phyloP scores from a whole-genome alignment of 192 early-diverging fungal species.

The Coemansia sp. region DNA sequence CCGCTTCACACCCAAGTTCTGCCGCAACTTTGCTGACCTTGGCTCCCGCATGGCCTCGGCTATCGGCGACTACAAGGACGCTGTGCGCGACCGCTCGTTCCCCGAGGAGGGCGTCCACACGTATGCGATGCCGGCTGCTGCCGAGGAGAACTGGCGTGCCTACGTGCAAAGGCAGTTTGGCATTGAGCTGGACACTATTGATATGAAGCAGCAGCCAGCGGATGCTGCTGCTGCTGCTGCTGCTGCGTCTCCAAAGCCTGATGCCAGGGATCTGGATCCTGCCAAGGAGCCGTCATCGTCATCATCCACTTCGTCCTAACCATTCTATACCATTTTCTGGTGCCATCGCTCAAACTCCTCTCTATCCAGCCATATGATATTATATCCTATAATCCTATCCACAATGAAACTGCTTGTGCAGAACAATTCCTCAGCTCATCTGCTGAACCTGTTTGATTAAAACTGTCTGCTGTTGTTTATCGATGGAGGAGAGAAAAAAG shows the following conservation, averaged over 20 bases:
- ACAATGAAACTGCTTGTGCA: no score
- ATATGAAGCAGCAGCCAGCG: neutral
- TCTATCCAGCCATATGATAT: no score
- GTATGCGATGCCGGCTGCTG: slow-evolving; percentile 59
- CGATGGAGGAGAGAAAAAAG: no score
- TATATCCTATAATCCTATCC: no score
- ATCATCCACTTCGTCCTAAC: neutral
- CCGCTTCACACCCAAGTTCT: slow-evolving; percentile 90
- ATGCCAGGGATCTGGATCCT: neutral
- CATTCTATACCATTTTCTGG: no score
- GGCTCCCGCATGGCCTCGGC: slow-evolving; percentile 74
- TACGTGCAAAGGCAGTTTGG: slow-evolving; percentile 46
- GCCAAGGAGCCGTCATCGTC: no score
- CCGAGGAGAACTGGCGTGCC: slow-evolving; percentile 45
- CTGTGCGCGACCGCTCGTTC: slow-evolving; percentile 77
- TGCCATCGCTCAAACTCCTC: no score
- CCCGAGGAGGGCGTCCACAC: slow-evolving; percentile 73
- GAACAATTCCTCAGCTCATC: no score
- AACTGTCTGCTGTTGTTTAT: no score
- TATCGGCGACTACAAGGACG: slow-evolving; percentile 67
- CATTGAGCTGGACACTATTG: slow-evolving; percentile 21
- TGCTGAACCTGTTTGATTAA: no score
- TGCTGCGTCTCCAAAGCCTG: neutral
- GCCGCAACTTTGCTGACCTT: slow-evolving; percentile 81
- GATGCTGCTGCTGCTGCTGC: no score